Evolutionary conservation across 2,329 filamentous ascomycete genomes (phyloP).

Genomic region (Arthrobotrys sinensis): DNA sequence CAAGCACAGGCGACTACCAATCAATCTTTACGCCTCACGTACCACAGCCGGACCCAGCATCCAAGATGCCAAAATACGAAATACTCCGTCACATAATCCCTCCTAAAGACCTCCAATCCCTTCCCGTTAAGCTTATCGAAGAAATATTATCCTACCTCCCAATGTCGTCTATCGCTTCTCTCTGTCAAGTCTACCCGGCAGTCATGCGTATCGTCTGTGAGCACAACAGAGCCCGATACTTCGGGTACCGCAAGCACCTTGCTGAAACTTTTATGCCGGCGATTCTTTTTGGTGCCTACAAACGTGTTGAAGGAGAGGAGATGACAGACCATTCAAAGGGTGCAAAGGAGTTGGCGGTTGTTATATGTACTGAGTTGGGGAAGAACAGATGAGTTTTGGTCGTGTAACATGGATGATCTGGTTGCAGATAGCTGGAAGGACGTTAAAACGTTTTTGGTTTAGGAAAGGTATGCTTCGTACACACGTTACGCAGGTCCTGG

Average conservation of each 20-base stretch:
- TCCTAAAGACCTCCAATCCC: constrained; percentile 5
- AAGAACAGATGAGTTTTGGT: constrained; percentile 13
- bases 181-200: constrained; percentile 16
- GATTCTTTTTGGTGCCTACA: constrained; percentile 30
- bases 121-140: constrained; percentile 20
- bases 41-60: not conserved
- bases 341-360: constrained; percentile 27
- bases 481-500: not conserved
- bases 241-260: constrained; percentile 39
- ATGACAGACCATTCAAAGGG: constrained; percentile 32
- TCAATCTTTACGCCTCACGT: not conserved
- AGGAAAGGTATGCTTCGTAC: not conserved
- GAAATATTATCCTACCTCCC: constrained; percentile 44
- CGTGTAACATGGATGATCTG: not conserved
- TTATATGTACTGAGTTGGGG: constrained; percentile 47
- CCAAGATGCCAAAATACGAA: constrained; percentile 41
- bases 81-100: constrained; percentile 14
- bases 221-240: constrained; percentile 34
- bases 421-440: not conserved
- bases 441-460: not conserved
- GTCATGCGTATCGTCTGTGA: constrained; percentile 35
- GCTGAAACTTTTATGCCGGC: constrained; percentile 41
- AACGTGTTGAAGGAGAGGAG: constrained; percentile 26
- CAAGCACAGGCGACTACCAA: not conserved
- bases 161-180: constrained; percentile 23